These are phyloP conservation scores for Tetrahymena elliotti DNA, from an alignment of 73 alveolate species.

Conservation along the genomic window DNA sequence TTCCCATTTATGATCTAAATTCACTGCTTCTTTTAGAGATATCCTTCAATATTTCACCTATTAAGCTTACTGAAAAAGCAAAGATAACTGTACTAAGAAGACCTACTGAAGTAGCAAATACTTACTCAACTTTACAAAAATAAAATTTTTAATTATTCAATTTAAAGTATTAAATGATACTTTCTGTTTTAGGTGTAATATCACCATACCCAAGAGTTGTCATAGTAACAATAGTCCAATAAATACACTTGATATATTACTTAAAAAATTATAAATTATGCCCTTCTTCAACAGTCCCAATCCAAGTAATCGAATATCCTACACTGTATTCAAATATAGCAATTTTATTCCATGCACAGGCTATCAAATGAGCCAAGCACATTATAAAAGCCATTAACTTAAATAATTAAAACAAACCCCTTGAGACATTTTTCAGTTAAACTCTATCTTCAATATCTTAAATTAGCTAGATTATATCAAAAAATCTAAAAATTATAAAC, in stretches of 20 bases:
- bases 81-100: background rate
- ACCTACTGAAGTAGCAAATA: background rate
- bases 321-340: conserved; percentile 17
- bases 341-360: conserved; percentile 32
- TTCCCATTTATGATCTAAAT: background rate
- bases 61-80: background rate
- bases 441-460: conserved; percentile 32
- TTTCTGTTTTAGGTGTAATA: background rate
- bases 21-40: background rate
- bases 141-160: background rate
- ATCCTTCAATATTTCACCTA: background rate
- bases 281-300: background rate
- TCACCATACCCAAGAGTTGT: conserved; percentile 4
- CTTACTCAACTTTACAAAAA: background rate
- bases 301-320: background rate
- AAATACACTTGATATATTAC: conserved; percentile 5
- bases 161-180: background rate
- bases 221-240: conserved; percentile 41
- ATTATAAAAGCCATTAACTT: conserved; percentile 15
- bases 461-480: conserved; percentile 9
- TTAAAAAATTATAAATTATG: background rate
- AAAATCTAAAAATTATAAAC: background rate
- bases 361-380: conserved; percentile 22
- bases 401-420: conserved; percentile 17
- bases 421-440: conserved; percentile 3